Percentiles rank a stretch among this genome's conserved stretches.
These are phyloP conservation scores for Aureobasidium pullulans DNA, from an alignment of 2,329 filamentous ascomycete genomes.

Conservation along the genomic window DNA sequence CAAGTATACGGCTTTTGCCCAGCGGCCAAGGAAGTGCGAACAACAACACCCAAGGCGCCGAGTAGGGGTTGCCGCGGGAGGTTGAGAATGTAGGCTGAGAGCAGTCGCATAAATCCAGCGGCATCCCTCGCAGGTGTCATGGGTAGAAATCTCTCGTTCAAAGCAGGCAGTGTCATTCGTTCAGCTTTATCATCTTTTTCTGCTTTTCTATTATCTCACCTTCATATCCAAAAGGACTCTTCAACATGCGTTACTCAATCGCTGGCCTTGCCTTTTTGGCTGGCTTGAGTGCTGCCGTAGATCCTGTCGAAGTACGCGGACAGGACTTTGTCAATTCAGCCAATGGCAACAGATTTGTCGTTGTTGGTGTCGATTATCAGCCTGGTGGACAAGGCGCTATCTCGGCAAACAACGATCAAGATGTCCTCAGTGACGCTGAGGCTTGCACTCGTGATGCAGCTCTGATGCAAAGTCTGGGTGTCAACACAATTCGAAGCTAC, in stretches of 20 bases:
- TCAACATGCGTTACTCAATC: background rate
- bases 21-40: conserved; percentile 6
- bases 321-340: conserved; percentile 55
- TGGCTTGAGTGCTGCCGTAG: conserved; percentile 42
- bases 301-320: conserved; percentile 49
- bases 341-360: conserved; percentile 52
- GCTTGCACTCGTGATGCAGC: conserved; percentile 56
- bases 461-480: conserved; percentile 55
- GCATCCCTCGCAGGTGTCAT: background rate
- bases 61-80: conserved; percentile 1
- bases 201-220: background rate
- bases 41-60: conserved; percentile 5
- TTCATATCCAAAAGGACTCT: background rate
- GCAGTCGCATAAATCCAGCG: conserved; percentile 7
- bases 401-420: conserved; percentile 39
- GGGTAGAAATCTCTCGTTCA: background rate
- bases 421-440: conserved; percentile 51
- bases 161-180: background rate
- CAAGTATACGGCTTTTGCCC: conserved; percentile 5
- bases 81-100: background rate
- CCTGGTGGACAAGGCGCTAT: conserved; percentile 55
- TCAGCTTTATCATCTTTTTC: background rate
- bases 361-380: conserved; percentile 59
- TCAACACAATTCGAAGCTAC: conserved; percentile 60
- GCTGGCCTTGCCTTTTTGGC: conserved; percentile 12